Evolutionary conservation across 352 stramenopile species (phyloP), one percentile per base, ranked within the genome.

Genomic region (Pythium diclinum): DNA sequence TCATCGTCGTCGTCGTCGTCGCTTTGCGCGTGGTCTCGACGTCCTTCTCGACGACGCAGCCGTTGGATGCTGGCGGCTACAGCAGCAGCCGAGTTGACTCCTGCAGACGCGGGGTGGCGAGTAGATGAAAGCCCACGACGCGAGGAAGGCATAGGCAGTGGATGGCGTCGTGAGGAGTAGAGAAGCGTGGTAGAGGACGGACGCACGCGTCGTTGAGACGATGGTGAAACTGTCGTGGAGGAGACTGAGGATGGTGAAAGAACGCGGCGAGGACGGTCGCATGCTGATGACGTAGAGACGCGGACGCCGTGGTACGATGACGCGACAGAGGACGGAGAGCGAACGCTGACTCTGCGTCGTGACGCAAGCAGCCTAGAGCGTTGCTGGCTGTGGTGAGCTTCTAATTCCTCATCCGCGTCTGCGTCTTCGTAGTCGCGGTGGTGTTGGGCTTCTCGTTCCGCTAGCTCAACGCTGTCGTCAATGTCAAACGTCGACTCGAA

Each of bases 21-120:
- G 13, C n/a, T n/a, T 47, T n/a, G 38, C 38, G n/a, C 38, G 38
- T 44, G n/a, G 17, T 42, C 55, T 13, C 23, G 28, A 1, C 36
- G 28, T 21, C 38, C 17, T 38, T 72, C 65, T 19, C 59, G 59
- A 28, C 55, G 59, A n/a, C 66, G 66, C 30, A 73, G 60, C 0
- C 66, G 60, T 10, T 68, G 46, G 38, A 68, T 65, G n/a, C 61
- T 65, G 3, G 66, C 66, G n/a, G 60, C 59, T 1, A 68, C 61
- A 2, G 60, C 60, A 3, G 60, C 42, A 13, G 66, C 55, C 1
- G 66, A 65, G 40, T 28, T 61, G 6, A 14, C n/a, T 4, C 40
- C 30, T n/a, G 19, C 32, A 17, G 54, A 46, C 3, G 6, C 6
- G n/a, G 5, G 6, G 40, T 23, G 56, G 25, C 28, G 40, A 21